phyloP scores from a whole-genome alignment of 768 basidiomycete genomes.

The Cystobasidium ongulense region DNA sequence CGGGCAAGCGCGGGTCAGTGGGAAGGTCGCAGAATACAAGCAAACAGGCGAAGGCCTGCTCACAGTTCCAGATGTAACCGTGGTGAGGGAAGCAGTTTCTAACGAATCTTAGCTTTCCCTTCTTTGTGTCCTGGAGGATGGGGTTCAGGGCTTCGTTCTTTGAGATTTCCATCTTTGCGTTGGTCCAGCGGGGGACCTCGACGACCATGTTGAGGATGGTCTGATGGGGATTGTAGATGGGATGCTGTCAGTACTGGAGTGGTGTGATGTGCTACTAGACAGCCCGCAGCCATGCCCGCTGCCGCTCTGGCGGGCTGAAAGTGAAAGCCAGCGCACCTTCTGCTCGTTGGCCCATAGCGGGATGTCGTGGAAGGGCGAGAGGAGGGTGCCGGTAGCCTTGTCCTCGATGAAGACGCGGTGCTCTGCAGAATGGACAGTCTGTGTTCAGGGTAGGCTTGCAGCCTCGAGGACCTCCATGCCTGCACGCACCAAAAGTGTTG shows the following conservation, averaged over 20 bases:
- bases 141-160: slow-evolving; percentile 97
- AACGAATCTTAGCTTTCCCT: slow-evolving; percentile 88
- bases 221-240: too few species aligned
- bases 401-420: slow-evolving; percentile 78
- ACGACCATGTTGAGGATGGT: slow-evolving; percentile 98
- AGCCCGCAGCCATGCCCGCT: too few species aligned
- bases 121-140: slow-evolving; percentile 98
- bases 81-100: slow-evolving; percentile 99
- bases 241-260: slow-evolving; percentile 77
- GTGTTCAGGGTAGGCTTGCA: slow-evolving; percentile 4
- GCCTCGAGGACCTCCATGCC: too few species aligned
- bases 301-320: neutral
- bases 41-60: neutral
- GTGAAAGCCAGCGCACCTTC: slow-evolving; percentile 47
- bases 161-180: slow-evolving; percentile 99
- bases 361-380: slow-evolving; percentile 89
- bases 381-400: slow-evolving; percentile 69
- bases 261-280: neutral
- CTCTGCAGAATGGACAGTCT: slow-evolving; percentile 52
- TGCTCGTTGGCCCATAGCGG: slow-evolving; percentile 85
- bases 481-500: slow-evolving; percentile 75
- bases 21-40: neutral
- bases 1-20: neutral
- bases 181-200: slow-evolving; percentile 96
- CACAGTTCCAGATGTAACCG: slow-evolving; percentile 98